Conservation (phyloP, 78 protist species). For the Chrysochromulina tobinii region DNA sequence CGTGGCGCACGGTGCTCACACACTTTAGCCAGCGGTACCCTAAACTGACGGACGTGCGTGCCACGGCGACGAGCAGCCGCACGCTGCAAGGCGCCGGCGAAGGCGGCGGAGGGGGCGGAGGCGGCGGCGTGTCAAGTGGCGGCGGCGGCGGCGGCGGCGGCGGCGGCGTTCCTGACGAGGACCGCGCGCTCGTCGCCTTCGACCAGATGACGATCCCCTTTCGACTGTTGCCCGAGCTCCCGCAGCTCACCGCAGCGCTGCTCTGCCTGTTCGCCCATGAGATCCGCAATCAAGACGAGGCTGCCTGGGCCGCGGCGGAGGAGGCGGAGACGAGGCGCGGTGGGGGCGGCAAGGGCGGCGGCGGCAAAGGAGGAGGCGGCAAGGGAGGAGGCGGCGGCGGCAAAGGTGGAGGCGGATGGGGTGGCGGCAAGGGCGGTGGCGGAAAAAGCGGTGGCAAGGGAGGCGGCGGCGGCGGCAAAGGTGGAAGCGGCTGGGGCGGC, state of each 20-base stretch:
- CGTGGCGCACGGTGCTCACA: conserved; percentile 67
- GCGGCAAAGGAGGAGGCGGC: no score
- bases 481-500: no score
- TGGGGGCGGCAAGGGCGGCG: background rate
- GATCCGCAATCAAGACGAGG: background rate
- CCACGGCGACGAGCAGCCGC: background rate
- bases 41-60: background rate
- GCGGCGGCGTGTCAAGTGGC: no score
- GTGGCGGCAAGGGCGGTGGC: no score
- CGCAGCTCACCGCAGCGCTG: background rate
- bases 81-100: no score
- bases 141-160: no score
- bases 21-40: conserved; percentile 89
- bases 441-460: no score
- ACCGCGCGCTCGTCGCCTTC: background rate
- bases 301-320: background rate
- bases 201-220: background rate
- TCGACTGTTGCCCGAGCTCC: background rate
- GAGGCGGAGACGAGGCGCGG: background rate
- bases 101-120: no score
- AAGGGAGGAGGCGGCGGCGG: no score
- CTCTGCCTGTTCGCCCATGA: background rate
- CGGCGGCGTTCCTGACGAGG: no score
- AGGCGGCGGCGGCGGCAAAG: no score
- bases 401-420: no score